Conservation (phyloP, 2,329 filamentous ascomycete species). For the Aspergillus pseudonomiae region DNA sequence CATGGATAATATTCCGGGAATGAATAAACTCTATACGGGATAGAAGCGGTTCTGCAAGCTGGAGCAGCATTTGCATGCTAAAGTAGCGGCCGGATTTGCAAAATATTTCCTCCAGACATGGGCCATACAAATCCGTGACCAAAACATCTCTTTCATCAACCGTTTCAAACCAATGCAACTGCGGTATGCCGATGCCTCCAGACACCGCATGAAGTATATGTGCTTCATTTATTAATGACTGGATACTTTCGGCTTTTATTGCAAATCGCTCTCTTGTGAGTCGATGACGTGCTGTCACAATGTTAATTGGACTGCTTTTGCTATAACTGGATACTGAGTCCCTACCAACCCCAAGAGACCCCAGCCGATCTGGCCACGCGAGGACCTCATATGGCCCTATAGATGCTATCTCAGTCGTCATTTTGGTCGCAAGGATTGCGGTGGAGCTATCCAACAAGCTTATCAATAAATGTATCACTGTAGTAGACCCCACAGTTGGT, state of each 20-base stretch:
- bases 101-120: slow-evolving; percentile 16
- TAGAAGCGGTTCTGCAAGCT: slow-evolving; percentile 15
- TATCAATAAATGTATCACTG: too few species aligned
- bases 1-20: slow-evolving; percentile 14
- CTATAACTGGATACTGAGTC: not conserved
- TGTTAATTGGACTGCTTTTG: not conserved
- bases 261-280: not conserved
- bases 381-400: not conserved
- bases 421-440: not conserved
- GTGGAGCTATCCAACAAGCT: not conserved
- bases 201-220: slow-evolving; percentile 11
- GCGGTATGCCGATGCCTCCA: slow-evolving; percentile 16
- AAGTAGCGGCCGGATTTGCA: slow-evolving; percentile 14
- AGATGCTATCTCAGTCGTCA: not conserved
- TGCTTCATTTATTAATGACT: slow-evolving; percentile 7
- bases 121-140: slow-evolving; percentile 12
- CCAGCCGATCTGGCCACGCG: not conserved
- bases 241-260: not conserved
- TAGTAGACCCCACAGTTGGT: too few species aligned
- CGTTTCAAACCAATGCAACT: slow-evolving; percentile 17
- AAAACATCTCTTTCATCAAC: slow-evolving; percentile 14
- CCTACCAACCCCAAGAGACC: not conserved
- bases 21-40: slow-evolving; percentile 19
- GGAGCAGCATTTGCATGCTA: slow-evolving; percentile 11
- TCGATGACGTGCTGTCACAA: not conserved